Percentiles rank a stretch among this genome's conserved stretches.
Evolutionary conservation across 2,329 filamentous ascomycete species (phyloP).

Genomic region (Cephalotrichum gorgonifer): DNA sequence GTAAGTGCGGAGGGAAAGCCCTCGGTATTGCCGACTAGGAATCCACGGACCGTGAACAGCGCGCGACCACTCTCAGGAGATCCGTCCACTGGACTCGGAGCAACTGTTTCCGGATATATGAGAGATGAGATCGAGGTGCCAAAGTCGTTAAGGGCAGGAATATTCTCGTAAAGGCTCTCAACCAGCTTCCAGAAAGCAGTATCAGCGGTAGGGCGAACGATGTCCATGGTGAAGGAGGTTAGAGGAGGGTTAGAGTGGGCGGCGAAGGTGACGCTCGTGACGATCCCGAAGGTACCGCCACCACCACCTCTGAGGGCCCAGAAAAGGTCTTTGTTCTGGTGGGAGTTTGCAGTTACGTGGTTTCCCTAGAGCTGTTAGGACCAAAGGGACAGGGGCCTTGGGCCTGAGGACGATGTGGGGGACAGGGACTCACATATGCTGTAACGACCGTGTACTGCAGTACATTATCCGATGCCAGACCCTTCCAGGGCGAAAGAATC

Average conservation of each 20-base stretch:
- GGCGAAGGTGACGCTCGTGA: constrained; percentile 30
- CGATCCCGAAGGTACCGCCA: constrained; percentile 46
- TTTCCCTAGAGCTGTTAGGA: constrained; percentile 16
- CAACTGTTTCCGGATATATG: not conserved
- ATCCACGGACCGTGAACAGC: not conserved
- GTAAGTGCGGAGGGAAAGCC: not conserved
- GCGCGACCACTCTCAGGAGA: not conserved
- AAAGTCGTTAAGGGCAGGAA: constrained; percentile 34
- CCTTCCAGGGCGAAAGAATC: constrained; percentile 27
- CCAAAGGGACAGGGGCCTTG: not conserved
- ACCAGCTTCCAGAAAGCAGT: not conserved
- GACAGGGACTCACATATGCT: constrained; percentile 11
- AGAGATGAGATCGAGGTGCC: constrained; percentile 12
- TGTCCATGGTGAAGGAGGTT: constrained; percentile 1
- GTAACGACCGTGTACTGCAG: constrained; percentile 34
- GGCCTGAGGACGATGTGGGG: no score
- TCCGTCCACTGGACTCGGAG: not conserved
- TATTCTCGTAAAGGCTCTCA: not conserved
- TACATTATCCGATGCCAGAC: constrained; percentile 37
- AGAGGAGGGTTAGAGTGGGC: constrained; percentile 14
- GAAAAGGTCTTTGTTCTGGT: constrained; percentile 44
- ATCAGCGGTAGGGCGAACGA: not conserved
- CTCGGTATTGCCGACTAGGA: not conserved
- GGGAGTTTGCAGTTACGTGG: constrained; percentile 30
- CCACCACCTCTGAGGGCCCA: constrained; percentile 54